A percentile compares a stretch with the other conserved stretches of the same genome.
phyloP scores from a whole-genome alignment of 768 basidiomycete species.

The Leccinellum rugosiceps region DNA sequence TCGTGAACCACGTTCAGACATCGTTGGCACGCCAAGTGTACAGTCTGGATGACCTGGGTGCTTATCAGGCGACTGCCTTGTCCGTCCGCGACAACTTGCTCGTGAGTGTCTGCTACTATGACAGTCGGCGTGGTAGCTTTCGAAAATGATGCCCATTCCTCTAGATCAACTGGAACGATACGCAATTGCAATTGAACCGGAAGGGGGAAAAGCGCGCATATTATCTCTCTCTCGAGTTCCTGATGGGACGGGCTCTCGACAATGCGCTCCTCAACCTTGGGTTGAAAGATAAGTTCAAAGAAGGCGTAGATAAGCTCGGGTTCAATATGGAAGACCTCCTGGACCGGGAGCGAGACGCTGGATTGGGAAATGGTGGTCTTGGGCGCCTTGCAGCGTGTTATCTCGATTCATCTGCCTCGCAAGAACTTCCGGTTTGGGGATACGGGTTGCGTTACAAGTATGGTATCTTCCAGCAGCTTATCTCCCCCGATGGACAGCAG shows the following conservation, averaged over 20 bases:
- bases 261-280: conserved; percentile 87
- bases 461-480: conserved; percentile 94
- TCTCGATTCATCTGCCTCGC: conserved; percentile 86
- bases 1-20: conserved; percentile 84
- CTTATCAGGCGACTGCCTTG: conserved; percentile 89
- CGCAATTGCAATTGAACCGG: conserved; percentile 71
- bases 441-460: conserved; percentile 92
- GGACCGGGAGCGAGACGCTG: conserved; percentile 90
- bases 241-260: conserved; percentile 80
- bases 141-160: not conserved
- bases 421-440: conserved; percentile 93
- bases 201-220: conserved; percentile 89
- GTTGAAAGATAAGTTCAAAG: conserved; percentile 69
- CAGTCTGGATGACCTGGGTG: conserved; percentile 82
- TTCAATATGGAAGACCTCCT: conserved; percentile 88
- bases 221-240: conserved; percentile 93
- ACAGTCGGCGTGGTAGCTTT: not conserved
- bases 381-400: conserved; percentile 98
- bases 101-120: conserved; percentile 37
- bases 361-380: conserved; percentile 91
- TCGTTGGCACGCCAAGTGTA: conserved; percentile 88
- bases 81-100: conserved; percentile 87
- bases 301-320: conserved; percentile 73
- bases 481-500: conserved; percentile 79
- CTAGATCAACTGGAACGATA: conserved; percentile 83